Evolutionary conservation across 208 protist genomes (phyloP).

Genomic region (Novymonas esmeraldas): DNA sequence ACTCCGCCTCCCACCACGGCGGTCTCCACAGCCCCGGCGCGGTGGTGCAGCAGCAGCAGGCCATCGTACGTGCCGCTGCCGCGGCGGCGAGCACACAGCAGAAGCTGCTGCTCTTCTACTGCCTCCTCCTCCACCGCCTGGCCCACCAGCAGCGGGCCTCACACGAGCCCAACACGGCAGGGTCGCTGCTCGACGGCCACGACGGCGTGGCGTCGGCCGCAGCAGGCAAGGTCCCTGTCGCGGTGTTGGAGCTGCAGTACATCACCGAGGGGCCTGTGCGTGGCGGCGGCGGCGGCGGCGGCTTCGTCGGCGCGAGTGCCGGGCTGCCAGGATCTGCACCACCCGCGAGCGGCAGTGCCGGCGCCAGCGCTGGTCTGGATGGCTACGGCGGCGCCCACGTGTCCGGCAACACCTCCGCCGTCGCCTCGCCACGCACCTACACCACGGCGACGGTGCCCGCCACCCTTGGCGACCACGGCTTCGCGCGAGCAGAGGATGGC

Average conservation of each 20-base stretch:
- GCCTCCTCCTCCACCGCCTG: conserved; percentile 44
- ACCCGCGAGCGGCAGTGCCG: conserved; percentile 6
- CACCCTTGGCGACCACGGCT: conserved; percentile 2
- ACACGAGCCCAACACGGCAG: background rate
- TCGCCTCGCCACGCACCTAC: conserved; percentile 14
- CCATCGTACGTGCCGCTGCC: conserved; percentile 9
- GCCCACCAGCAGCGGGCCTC: conserved; percentile 1
- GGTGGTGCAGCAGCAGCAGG: background rate
- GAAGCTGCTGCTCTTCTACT: conserved; percentile 55
- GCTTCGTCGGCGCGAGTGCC: too few species aligned
- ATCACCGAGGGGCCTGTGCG: conserved; percentile 28
- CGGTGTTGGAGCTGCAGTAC: conserved; percentile 62
- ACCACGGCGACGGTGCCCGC: background rate
- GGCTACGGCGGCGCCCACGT: conserved; percentile 7
- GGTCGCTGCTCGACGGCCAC: background rate
- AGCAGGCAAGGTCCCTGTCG: conserved; percentile 29
- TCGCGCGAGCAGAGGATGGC: background rate
- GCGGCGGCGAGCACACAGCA: conserved; percentile 33
- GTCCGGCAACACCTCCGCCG: conserved; percentile 7
- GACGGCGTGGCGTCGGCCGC: conserved; percentile 3
- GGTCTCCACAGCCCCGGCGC: background rate
- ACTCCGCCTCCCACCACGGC: background rate
- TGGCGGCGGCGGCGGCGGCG: conserved; percentile 10
- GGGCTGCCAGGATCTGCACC: too few species aligned
- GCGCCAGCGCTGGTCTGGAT: background rate